phyloP scores from a whole-genome alignment of 257 asterid genomes.

The Jasminum sambac region DNA sequence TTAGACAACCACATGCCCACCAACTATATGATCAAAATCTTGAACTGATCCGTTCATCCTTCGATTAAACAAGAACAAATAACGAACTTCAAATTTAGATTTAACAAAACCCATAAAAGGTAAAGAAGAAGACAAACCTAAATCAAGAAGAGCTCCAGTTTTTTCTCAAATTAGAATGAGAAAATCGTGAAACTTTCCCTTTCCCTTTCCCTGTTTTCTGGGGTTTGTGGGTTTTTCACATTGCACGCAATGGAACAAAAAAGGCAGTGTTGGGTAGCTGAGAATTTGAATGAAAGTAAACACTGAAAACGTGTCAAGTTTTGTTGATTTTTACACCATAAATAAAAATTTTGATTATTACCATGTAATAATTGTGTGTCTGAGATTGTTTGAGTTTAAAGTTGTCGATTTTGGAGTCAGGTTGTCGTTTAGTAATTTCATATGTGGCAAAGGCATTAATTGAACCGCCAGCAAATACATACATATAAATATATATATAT shows the following conservation, averaged over 20 bases:
- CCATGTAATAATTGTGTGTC: neutral
- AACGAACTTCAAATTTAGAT: neutral
- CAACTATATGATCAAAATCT: constrained; percentile 3
- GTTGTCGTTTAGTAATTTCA: constrained; percentile 9
- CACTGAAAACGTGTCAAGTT: constrained; percentile 36
- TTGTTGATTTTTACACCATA: constrained; percentile 14
- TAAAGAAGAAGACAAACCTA: constrained; percentile 22
- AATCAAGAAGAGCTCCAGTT: neutral
- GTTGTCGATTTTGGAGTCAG: constrained; percentile 25
- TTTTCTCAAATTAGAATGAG: constrained; percentile 21
- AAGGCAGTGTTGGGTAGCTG: constrained; percentile 29
- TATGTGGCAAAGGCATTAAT: constrained; percentile 22
- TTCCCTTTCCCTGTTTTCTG: constrained; percentile 6
- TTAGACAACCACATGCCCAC: constrained; percentile 8
- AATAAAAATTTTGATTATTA: neutral
- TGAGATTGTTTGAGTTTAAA: constrained; percentile 15
- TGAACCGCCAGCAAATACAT: constrained; percentile 22
- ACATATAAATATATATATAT: neutral
- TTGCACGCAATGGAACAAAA: constrained; percentile 25
- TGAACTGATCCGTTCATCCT: neutral
- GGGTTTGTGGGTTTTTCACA: constrained; percentile 5
- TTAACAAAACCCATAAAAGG: neutral
- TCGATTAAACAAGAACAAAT: constrained; percentile 1
- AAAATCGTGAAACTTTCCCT: constrained; percentile 23
- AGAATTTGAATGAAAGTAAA: constrained; percentile 23